Conservation (phyloP, 371 early-diverging fungal species). For the Apophysomyces ossiformis region DNA sequence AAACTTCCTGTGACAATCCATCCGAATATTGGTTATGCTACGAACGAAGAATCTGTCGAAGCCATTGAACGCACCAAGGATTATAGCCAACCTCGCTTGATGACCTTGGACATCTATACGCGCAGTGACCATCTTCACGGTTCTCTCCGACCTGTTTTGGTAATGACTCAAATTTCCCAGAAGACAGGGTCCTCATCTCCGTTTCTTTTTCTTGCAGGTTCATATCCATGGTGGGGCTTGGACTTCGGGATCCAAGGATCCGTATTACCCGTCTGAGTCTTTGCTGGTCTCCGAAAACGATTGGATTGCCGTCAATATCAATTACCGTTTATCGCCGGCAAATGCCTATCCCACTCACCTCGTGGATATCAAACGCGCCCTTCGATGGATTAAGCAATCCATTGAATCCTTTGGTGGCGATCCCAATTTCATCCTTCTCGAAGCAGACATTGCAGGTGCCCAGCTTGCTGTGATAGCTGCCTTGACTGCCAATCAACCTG, state of each 20-base stretch:
- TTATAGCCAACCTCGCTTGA: slow-evolving; percentile 32
- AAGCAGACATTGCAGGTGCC: slow-evolving; percentile 71
- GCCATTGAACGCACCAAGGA: slow-evolving; percentile 34
- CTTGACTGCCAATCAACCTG: slow-evolving; percentile 63
- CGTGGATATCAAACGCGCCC: slow-evolving; percentile 61
- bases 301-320: slow-evolving; percentile 57
- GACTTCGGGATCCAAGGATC: slow-evolving; percentile 56
- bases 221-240: slow-evolving; percentile 76
- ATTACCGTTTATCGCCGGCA: slow-evolving; percentile 55
- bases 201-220: slow-evolving; percentile 9
- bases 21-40: slow-evolving; percentile 62
- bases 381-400: slow-evolving; percentile 37
- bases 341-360: slow-evolving; percentile 60
- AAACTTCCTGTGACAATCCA: slow-evolving; percentile 35
- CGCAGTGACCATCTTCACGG: slow-evolving; percentile 18
- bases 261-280: slow-evolving; percentile 47
- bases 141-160: slow-evolving; percentile 51
- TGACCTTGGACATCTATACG: slow-evolving; percentile 55
- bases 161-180: slow-evolving; percentile 16
- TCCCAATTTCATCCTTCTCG: slow-evolving; percentile 16
- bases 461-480: slow-evolving; percentile 71
- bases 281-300: slow-evolving; percentile 38
- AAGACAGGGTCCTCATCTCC: too few species aligned
- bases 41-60: slow-evolving; percentile 46
- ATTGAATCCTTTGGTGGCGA: slow-evolving; percentile 39